Evolutionary conservation across 768 basidiomycete genomes (phyloP).

Genomic region (Leccinum longicurvipes): DNA sequence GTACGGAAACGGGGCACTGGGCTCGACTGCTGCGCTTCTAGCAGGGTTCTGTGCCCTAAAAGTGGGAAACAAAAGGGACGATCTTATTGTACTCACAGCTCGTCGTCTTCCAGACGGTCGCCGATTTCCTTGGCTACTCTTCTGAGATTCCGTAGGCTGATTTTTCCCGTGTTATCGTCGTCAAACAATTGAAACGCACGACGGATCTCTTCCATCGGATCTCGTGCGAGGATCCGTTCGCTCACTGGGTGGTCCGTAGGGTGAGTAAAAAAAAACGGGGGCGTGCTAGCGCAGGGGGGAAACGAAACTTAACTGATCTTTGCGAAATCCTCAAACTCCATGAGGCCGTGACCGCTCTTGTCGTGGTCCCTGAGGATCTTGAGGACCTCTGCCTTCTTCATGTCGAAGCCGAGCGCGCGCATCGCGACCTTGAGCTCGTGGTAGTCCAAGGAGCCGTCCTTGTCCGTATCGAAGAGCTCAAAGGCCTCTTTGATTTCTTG

Average conservation of each 20-base stretch:
- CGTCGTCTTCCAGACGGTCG: slow-evolving; percentile 92
- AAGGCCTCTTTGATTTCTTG: slow-evolving; percentile 99
- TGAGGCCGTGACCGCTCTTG: slow-evolving; percentile 74
- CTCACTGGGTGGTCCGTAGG: slow-evolving; percentile 62
- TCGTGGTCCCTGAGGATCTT: slow-evolving; percentile 92
- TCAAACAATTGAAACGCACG: slow-evolving; percentile 97
- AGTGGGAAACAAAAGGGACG: slow-evolving; percentile 6
- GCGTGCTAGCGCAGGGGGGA: background rate
- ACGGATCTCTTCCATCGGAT: slow-evolving; percentile 95
- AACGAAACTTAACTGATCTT: slow-evolving; percentile 73
- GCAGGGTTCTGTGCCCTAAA: slow-evolving; percentile 16
- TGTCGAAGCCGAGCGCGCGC: slow-evolving; percentile 94
- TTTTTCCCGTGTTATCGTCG: slow-evolving; percentile 93
- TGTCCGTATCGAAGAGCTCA: slow-evolving; percentile 98
- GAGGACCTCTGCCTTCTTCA: slow-evolving; percentile 98
- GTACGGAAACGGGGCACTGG: slow-evolving; percentile 29
- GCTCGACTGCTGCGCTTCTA: slow-evolving; percentile 24
- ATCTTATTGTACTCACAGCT: slow-evolving; percentile 66
- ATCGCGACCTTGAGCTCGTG: slow-evolving; percentile 99
- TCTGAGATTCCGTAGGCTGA: slow-evolving; percentile 84
- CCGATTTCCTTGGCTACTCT: slow-evolving; percentile 97
- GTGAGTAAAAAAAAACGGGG: slow-evolving; percentile 17
- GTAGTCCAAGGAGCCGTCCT: slow-evolving; percentile 94
- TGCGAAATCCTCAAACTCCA: slow-evolving; percentile 92
- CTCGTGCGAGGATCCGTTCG: slow-evolving; percentile 87